Percentiles rank a stretch among this genome's conserved stretches.
Evolutionary conservation across 2,329 filamentous ascomycete genomes (phyloP).

Genomic region (Teratosphaeria destructans): DNA sequence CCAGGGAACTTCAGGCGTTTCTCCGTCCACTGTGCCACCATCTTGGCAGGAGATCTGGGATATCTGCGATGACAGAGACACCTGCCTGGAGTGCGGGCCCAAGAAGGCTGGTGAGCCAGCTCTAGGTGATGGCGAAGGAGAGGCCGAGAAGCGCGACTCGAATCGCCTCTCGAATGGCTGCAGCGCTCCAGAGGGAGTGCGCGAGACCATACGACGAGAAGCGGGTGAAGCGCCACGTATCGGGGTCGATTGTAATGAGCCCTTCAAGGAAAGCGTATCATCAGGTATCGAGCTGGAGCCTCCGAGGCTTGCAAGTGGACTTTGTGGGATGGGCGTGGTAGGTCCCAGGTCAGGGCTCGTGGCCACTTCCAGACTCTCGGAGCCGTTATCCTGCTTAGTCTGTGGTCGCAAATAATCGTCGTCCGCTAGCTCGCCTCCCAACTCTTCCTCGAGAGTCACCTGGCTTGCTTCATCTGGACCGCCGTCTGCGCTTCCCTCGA

Average conservation of each 20-base stretch:
- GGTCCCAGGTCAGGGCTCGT: constrained; percentile 12
- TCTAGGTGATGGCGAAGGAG: constrained; percentile 51
- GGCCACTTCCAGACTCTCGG: constrained; percentile 11
- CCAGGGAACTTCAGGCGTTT: constrained; percentile 68
- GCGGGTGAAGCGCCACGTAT: constrained; percentile 59
- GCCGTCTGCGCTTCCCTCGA: constrained; percentile 1
- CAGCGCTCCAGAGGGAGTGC: constrained; percentile 67
- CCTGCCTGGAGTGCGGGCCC: constrained; percentile 63
- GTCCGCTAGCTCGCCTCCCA: constrained; percentile 6
- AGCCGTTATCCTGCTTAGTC: constrained; percentile 1
- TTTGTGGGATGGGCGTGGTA: constrained; percentile 11
- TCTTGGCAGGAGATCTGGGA: constrained; percentile 63
- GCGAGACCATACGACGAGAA: constrained; percentile 51
- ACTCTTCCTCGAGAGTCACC: constrained; percentile 3
- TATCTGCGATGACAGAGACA: constrained; percentile 22
- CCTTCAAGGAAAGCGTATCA: constrained; percentile 72
- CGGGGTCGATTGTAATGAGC: constrained; percentile 49
- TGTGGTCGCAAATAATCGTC: constrained; percentile 1
- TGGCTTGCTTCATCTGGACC: constrained; percentile 9
- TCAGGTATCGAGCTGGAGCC: constrained; percentile 68
- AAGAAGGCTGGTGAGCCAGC: constrained; percentile 69
- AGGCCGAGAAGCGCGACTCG: constrained; percentile 70
- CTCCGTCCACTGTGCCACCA: constrained; percentile 35
- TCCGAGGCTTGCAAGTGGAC: constrained; percentile 51
- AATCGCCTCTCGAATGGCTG: constrained; percentile 92